Evolutionary conservation across 768 basidiomycete species (phyloP).

Genomic region (Collybiopsis luxurians): DNA sequence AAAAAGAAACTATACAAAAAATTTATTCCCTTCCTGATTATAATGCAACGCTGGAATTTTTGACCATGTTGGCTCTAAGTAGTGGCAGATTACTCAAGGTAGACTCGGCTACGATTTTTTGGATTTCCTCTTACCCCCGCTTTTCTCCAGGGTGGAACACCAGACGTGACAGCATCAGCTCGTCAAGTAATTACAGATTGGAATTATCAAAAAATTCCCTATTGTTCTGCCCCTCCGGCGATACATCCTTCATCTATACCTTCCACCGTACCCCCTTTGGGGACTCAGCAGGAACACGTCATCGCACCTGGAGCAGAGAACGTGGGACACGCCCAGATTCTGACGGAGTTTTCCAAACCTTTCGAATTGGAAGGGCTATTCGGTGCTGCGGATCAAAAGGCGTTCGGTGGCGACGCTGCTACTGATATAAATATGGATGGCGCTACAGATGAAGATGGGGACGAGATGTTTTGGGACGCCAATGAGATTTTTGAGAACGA

Average conservation of each 20-base stretch:
- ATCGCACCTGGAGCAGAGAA: slow-evolving; percentile 75
- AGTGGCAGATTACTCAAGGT: slow-evolving; percentile 86
- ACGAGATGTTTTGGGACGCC: slow-evolving; percentile 41
- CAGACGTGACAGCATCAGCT: slow-evolving; percentile 81
- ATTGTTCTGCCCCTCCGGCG: slow-evolving; percentile 75
- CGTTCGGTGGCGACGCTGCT: slow-evolving; percentile 48
- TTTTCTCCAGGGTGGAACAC: slow-evolving; percentile 73
- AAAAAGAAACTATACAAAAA: slow-evolving; percentile 67
- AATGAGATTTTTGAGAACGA: slow-evolving; percentile 36
- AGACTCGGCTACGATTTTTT: neutral
- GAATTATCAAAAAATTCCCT: slow-evolving; percentile 96
- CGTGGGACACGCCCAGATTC: slow-evolving; percentile 79
- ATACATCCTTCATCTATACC: slow-evolving; percentile 79
- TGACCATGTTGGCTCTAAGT: slow-evolving; percentile 85
- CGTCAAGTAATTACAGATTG: slow-evolving; percentile 85
- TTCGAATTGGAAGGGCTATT: slow-evolving; percentile 83
- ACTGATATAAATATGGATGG: slow-evolving; percentile 42
- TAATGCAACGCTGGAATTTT: slow-evolving; percentile 70
- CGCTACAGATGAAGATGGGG: slow-evolving; percentile 33
- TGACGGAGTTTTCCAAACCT: slow-evolving; percentile 67
- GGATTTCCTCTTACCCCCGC: neutral
- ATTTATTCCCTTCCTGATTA: slow-evolving; percentile 85
- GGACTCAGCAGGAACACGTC: slow-evolving; percentile 14
- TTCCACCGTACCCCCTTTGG: slow-evolving; percentile 23
- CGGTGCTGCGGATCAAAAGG: slow-evolving; percentile 76